Percentiles rank a stretch among this genome's conserved stretches.
These are phyloP conservation scores for Phytophthora pseudosyringae DNA, from an alignment of 352 stramenopile species.

Conservation along the genomic window DNA sequence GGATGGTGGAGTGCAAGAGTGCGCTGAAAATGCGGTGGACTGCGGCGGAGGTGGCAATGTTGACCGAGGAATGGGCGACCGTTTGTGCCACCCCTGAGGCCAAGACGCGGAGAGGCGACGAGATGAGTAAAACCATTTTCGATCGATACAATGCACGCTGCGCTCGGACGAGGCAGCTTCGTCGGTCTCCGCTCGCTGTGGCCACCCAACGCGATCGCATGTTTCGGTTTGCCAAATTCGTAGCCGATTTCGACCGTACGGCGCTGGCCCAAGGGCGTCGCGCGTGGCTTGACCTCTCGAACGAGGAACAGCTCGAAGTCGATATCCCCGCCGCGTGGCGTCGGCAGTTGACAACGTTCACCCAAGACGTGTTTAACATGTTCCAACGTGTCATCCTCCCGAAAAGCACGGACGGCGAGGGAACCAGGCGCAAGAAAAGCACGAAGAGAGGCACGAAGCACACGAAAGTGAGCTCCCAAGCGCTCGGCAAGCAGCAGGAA, in stretches of 20 bases:
- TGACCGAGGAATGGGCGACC: constrained; percentile 27
- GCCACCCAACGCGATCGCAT: constrained; percentile 30
- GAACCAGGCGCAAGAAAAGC: constrained; percentile 1
- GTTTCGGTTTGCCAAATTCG: constrained; percentile 16
- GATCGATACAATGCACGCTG: constrained; percentile 25
- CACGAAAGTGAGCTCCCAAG: not conserved
- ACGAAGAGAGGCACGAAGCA: not conserved
- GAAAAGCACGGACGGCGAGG: not conserved
- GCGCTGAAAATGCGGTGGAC: constrained; percentile 30
- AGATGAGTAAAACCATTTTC: constrained; percentile 21
- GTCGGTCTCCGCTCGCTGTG: constrained; percentile 22
- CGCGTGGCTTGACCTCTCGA: constrained; percentile 25
- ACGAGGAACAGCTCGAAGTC: constrained; percentile 7
- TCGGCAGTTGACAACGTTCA: constrained; percentile 25
- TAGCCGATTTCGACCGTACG: constrained; percentile 15
- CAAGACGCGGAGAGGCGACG: constrained; percentile 9
- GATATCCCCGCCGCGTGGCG: constrained; percentile 21
- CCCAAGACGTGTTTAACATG: constrained; percentile 5
- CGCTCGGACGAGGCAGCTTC: constrained; percentile 3
- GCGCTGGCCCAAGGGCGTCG: constrained; percentile 2
- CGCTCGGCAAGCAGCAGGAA: not conserved
- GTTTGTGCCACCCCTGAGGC: constrained; percentile 2
- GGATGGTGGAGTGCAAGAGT: constrained; percentile 15
- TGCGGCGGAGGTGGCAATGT: constrained; percentile 10
- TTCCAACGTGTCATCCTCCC: constrained; percentile 17